These are phyloP conservation scores for Cyclotella distinguenda DNA, from an alignment of 108 stramenopile species.

Conservation along the genomic window DNA sequence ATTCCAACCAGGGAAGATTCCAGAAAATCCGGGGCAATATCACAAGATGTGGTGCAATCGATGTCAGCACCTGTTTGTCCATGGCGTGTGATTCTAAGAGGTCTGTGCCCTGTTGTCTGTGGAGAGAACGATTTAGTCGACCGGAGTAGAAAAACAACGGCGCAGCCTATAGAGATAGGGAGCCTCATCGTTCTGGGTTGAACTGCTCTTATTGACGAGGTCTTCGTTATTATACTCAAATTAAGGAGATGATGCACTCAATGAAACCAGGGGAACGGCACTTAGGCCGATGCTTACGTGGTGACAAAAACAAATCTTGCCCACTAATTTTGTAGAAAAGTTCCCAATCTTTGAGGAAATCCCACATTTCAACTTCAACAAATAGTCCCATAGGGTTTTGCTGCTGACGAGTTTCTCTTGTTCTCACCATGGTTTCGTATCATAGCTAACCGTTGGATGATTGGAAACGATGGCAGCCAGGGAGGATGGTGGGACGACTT, in stretches of 20 bases:
- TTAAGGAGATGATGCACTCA: no score
- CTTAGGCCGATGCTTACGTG: no score
- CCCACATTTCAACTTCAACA: no score
- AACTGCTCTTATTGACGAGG: no score
- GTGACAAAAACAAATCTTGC: no score
- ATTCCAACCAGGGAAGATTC: constrained; percentile 20
- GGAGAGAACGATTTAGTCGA: constrained; percentile 16
- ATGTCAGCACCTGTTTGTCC: constrained; percentile 5
- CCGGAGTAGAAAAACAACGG: not conserved
- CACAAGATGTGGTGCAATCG: constrained; percentile 13
- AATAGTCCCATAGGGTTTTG: no score
- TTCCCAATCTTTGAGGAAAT: no score
- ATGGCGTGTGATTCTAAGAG: not conserved
- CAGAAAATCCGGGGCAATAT: constrained; percentile 23
- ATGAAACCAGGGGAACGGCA: no score
- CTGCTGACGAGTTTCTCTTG: constrained; percentile 62
- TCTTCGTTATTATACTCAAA: no score
- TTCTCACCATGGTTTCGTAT: constrained; percentile 94
- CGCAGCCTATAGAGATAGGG: constrained; percentile 1
- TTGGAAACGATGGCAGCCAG: constrained; percentile 17
- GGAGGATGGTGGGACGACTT: constrained; percentile 85
- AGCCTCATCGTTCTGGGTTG: constrained; percentile 32
- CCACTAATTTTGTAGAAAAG: no score
- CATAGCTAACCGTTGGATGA: constrained; percentile 80
- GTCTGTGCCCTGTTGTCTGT: not conserved